Conservation (phyloP, 192 early-diverging fungal genomes). For the Backusella psychrophila region DNA sequence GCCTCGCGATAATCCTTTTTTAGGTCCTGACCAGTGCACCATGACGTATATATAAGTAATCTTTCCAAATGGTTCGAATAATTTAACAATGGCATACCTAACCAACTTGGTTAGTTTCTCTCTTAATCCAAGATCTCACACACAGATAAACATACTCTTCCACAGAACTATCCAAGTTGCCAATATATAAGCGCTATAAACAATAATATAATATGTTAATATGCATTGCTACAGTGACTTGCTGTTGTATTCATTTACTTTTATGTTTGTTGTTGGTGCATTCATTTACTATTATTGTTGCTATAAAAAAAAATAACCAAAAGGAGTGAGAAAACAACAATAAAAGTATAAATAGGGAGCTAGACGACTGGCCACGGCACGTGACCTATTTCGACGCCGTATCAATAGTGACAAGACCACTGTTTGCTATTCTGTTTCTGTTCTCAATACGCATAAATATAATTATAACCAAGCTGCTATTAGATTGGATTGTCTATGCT, state of each 20-base stretch:
- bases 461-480: no score
- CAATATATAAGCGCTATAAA: conserved; percentile 60
- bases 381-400: not conserved
- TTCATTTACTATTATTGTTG: not conserved
- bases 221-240: no score
- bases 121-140: not conserved
- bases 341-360: not conserved
- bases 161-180: conserved; percentile 61
- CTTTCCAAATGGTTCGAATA: conserved; percentile 66
- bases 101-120: not conserved
- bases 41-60: conserved; percentile 65
- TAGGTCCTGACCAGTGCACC: conserved; percentile 64
- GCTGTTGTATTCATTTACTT: not conserved
- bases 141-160: conserved; percentile 61
- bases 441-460: no score
- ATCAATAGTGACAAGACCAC: no score
- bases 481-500: no score
- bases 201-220: not conserved
- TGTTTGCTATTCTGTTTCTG: no score
- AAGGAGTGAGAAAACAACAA: not conserved
- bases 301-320: not conserved
- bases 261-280: conserved; percentile 8
- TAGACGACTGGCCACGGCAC: not conserved
- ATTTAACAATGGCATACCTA: conserved; percentile 61
- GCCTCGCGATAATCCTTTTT: conserved; percentile 63